These are phyloP conservation scores for Volutella citrinella DNA, from an alignment of 2,329 filamentous ascomycete genomes.

Conservation along the genomic window DNA sequence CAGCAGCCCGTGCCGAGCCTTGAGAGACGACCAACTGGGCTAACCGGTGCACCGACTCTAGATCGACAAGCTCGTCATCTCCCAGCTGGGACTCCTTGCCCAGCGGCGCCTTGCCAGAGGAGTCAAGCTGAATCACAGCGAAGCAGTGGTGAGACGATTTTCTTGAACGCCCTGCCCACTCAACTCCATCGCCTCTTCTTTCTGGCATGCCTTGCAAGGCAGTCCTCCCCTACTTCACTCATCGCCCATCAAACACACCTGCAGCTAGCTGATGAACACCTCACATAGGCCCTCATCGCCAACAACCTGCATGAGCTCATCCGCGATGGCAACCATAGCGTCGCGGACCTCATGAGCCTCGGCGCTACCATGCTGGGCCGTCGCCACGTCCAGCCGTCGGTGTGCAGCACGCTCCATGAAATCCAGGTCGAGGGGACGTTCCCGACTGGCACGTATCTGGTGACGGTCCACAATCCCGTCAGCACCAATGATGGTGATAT, in stretches of 20 bases:
- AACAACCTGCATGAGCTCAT: conserved; percentile 94
- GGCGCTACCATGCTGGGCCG: conserved; percentile 91
- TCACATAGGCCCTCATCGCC: conserved; percentile 69
- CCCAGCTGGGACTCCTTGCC: conserved; percentile 82
- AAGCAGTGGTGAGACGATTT: conserved; percentile 64
- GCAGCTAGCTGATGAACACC: conserved; percentile 3
- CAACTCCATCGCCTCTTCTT: conserved; percentile 1
- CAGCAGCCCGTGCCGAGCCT: no score
- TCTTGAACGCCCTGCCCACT: neutral
- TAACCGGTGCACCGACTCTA: no score
- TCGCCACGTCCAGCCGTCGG: conserved; percentile 83
- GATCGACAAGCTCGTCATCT: conserved; percentile 95
- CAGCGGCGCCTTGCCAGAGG: conserved; percentile 86
- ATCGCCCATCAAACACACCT: neutral
- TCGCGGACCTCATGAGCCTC: conserved; percentile 89
- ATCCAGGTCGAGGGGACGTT: conserved; percentile 96
- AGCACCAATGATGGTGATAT: conserved; percentile 82
- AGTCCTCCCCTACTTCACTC: neutral
- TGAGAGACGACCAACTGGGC: no score
- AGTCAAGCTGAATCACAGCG: conserved; percentile 83
- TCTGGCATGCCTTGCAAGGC: conserved; percentile 3
- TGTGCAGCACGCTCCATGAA: conserved; percentile 74
- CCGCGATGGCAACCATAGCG: conserved; percentile 89
- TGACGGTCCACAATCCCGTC: conserved; percentile 91
- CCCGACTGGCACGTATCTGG: conserved; percentile 83